A percentile compares a stretch with the other conserved stretches of the same genome.
Conservation (phyloP, 2,329 filamentous ascomycete species). For the Pseudogymnoascus sp. region DNA sequence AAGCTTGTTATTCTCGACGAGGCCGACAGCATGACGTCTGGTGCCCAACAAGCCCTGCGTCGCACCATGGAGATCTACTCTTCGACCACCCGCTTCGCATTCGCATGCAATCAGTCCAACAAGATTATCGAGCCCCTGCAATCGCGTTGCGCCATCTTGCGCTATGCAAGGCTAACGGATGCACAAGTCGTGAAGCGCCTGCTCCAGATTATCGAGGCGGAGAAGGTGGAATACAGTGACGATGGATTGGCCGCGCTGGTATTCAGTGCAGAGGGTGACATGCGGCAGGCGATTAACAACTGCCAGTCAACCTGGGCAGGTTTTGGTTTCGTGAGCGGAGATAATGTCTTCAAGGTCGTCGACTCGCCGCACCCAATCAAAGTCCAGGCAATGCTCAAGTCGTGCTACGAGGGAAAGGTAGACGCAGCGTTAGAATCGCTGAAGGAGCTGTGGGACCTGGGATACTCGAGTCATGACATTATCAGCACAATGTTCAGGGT, state of each 20-base stretch:
- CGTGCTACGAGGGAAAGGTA: slow-evolving; percentile 86
- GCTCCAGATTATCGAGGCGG: slow-evolving; percentile 86
- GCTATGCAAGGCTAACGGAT: slow-evolving; percentile 88
- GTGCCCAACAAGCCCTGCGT: slow-evolving; percentile 88
- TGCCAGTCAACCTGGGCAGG: slow-evolving; percentile 87
- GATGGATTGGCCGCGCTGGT: slow-evolving; percentile 93
- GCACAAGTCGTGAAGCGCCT: slow-evolving; percentile 85
- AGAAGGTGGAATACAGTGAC: slow-evolving; percentile 84
- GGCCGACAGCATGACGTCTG: slow-evolving; percentile 96
- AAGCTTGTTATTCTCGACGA: slow-evolving; percentile 98
- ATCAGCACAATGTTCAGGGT: slow-evolving; percentile 99
- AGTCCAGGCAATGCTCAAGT: slow-evolving; percentile 97
- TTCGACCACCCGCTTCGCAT: slow-evolving; percentile 91
- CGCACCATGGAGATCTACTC: slow-evolving; percentile 99
- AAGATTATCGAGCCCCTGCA: slow-evolving; percentile 99
- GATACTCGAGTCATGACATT: slow-evolving; percentile 98
- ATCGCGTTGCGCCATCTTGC: slow-evolving; percentile 89
- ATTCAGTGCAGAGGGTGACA: slow-evolving; percentile 95
- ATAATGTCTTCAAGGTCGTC: slow-evolving; percentile 97
- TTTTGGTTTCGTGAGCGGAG: slow-evolving; percentile 93
- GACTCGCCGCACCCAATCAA: slow-evolving; percentile 97
- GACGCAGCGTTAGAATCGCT: slow-evolving; percentile 80
- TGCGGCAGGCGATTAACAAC: slow-evolving; percentile 99
- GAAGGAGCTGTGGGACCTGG: slow-evolving; percentile 87
- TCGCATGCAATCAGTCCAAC: slow-evolving; percentile 97